Evolutionary conservation across 371 early-diverging fungal species (phyloP), one percentile per base, ranked within the genome.

Genomic region (Mortierella sp.): DNA sequence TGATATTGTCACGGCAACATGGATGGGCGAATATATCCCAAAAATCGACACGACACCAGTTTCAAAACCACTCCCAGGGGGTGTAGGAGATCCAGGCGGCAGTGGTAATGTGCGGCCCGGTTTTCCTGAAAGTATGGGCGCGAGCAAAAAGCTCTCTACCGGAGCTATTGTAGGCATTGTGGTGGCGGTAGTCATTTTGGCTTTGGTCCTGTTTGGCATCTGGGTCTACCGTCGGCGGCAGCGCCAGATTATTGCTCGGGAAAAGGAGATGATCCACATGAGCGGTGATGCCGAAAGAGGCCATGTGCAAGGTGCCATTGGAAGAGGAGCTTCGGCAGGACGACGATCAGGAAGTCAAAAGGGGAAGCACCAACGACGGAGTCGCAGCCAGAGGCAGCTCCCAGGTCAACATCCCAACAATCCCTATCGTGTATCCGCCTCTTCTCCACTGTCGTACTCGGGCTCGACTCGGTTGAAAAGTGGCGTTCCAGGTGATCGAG

Each of bases 21-120:
- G 77, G 77, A 28, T 65, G 68, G 14, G 0, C 2, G 15, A 11
- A 0, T 77, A 72, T 30, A 43, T 43, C 6, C 66, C 68, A 15
- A 77, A 72, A 26, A n/a, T 58, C 28, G 77, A 77, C 26, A 64
- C 59, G 1, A 72, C 77, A 2, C 63, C 69, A 0, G 16, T 48
- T 3, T 60, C 72, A 0, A n/a, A 51, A 19, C 72, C 72, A 23
- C 45, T 51, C 1, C 59, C 66, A 2, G 60, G 57, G 23, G 46
- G 44, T 9, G 28, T 29, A 9, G 37, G 37, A 37, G 37, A 37
- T 37, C 37, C 37, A 5, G 37, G 37, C 29, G 16, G 25, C 3
- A 1, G 21, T 37, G 2, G 19, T 44, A 19, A 18, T 23, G 26
- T n/a, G n/a, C n/a, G 19, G 1, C 6, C 45, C 56, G 37, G 9